phyloP scores from a whole-genome alignment of 345 rosid genomes.

The Eucalyptus pauciflora region DNA sequence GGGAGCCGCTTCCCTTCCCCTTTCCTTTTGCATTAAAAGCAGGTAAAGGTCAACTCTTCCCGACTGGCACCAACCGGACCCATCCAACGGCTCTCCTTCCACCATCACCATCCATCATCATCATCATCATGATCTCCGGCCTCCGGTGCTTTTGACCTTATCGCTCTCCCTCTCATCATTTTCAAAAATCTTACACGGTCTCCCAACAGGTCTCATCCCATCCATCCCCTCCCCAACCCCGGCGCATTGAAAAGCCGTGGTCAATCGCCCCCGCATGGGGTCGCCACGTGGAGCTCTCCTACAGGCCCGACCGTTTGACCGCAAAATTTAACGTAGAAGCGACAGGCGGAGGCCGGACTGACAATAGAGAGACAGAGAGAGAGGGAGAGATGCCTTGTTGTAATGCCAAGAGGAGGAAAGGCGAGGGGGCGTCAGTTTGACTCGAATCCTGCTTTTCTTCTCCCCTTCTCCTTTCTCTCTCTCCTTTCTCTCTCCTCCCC shows the following conservation, averaged over 20 bases:
- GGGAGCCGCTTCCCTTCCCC: neutral
- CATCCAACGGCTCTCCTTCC: constrained; percentile 32
- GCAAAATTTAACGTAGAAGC: neutral
- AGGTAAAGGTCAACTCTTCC: constrained; percentile 44
- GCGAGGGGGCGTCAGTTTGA: constrained; percentile 18
- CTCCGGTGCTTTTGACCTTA: constrained; percentile 25
- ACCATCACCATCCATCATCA: neutral
- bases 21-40: constrained; percentile 28
- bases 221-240: neutral
- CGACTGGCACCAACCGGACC: constrained; percentile 35
- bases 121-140: neutral
- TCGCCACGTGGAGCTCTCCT: constrained; percentile 3
- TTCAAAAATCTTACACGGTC: constrained; percentile 3
- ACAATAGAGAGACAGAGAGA: no score
- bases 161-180: neutral
- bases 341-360: constrained; percentile 3
- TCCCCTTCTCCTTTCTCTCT: neutral
- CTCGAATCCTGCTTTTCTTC: neutral
- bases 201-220: constrained; percentile 6
- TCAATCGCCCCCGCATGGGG: constrained; percentile 14
- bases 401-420: neutral
- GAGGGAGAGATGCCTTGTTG: neutral
- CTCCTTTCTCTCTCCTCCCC: neutral
- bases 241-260: neutral
- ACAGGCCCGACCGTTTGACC: constrained; percentile 16